These are phyloP conservation scores for Mrakia frigida DNA, from an alignment of 768 basidiomycete genomes.

Conservation along the genomic window DNA sequence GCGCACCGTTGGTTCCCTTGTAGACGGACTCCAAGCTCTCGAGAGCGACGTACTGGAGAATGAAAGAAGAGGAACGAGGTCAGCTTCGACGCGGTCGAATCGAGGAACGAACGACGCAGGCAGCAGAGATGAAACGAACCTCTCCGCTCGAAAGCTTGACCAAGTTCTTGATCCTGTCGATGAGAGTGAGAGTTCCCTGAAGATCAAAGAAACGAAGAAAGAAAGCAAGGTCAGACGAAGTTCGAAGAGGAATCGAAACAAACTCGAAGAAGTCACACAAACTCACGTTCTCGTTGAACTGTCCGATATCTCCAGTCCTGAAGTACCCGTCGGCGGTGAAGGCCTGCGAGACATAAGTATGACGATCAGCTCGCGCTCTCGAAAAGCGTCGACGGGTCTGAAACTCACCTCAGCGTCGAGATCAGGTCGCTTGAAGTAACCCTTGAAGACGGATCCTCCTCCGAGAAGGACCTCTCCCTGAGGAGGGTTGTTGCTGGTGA, in stretches of 20 bases:
- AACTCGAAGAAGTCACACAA: too few relatives aligned
- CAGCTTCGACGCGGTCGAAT: not conserved
- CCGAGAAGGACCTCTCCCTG: constrained; percentile 43
- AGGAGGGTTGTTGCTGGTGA: constrained; percentile 38
- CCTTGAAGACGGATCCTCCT: constrained; percentile 42
- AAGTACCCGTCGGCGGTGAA: constrained; percentile 44
- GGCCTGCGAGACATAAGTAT: constrained; percentile 13
- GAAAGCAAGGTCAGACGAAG: too few relatives aligned
- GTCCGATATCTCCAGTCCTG: constrained; percentile 42
- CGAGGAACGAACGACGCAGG: not conserved
- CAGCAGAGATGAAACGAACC: not conserved
- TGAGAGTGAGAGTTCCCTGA: constrained; percentile 39
- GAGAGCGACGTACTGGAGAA: constrained; percentile 35
- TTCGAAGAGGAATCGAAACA: too few relatives aligned
- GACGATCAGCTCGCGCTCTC: not conserved
- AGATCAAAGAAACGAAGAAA: too few relatives aligned
- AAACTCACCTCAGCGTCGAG: constrained; percentile 36
- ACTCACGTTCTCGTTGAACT: constrained; percentile 37
- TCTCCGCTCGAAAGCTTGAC: constrained; percentile 39
- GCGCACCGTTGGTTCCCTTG: constrained; percentile 28
- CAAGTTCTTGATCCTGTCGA: constrained; percentile 44
- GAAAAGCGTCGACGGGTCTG: not conserved
- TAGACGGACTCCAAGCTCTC: constrained; percentile 39
- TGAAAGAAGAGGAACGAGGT: not conserved
- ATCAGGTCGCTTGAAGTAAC: constrained; percentile 42